These are phyloP conservation scores for Lasiosphaeria miniovina DNA, from an alignment of 495 filamentous ascomycete species.

Conservation along the genomic window DNA sequence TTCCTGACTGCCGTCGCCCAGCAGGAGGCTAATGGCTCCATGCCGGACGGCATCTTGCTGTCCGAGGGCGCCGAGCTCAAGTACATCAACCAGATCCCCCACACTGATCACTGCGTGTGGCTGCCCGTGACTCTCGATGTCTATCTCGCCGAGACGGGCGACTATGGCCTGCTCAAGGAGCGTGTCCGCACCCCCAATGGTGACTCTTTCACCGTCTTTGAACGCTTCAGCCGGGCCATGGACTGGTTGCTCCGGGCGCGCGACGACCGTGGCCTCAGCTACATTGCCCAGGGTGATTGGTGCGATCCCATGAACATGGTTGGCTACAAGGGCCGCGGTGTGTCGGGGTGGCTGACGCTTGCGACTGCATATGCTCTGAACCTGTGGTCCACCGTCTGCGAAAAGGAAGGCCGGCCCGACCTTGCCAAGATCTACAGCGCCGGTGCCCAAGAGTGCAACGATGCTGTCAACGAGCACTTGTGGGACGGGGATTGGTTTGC, in stretches of 20 bases:
- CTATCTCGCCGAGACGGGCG: conserved; percentile 53
- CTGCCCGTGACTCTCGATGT: conserved; percentile 51
- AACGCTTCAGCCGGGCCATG: conserved; percentile 53
- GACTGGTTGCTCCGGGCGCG: conserved; percentile 49
- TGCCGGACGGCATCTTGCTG: conserved; percentile 56
- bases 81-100: conserved; percentile 58
- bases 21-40: conserved; percentile 52
- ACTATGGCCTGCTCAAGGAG: conserved; percentile 49
- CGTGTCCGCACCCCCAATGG: conserved; percentile 39
- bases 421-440: conserved; percentile 42
- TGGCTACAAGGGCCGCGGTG: conserved; percentile 53
- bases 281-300: conserved; percentile 57
- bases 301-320: conserved; percentile 62
- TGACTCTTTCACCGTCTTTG: conserved; percentile 48
- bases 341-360: conserved; percentile 56
- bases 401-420: conserved; percentile 39
- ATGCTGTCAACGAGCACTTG: conserved; percentile 48
- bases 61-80: conserved; percentile 54
- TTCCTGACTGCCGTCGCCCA: conserved; percentile 49
- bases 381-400: conserved; percentile 51
- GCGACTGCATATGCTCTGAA: conserved; percentile 50
- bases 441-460: conserved; percentile 47
- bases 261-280: conserved; percentile 53
- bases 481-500: conserved; percentile 57
- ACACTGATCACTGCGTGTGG: conserved; percentile 59